Conservation (phyloP, 1,284 basidiomycete species). For the Trichosporon asahii region DNA sequence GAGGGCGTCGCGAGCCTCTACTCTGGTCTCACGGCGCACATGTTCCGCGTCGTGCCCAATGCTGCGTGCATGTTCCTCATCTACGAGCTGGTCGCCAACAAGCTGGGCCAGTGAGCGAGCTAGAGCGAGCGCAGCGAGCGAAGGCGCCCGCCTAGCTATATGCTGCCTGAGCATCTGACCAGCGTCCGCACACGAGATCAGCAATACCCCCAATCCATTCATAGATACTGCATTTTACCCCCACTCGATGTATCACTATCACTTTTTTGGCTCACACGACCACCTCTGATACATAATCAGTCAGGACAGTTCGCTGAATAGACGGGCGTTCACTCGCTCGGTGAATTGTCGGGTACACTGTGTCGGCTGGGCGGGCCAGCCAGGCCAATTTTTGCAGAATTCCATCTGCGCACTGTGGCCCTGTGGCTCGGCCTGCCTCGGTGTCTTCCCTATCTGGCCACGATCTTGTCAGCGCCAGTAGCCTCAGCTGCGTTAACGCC, state of each 20-base stretch:
- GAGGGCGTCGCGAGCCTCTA: constrained; percentile 75
- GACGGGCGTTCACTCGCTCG: constrained; percentile 1
- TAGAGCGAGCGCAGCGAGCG: too few relatives aligned
- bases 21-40: constrained; percentile 87
- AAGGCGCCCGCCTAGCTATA: too few relatives aligned
- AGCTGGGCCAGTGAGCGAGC: constrained; percentile 29
- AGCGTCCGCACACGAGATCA: too few relatives aligned
- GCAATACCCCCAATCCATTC: neutral
- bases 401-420: too few relatives aligned
- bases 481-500: too few relatives aligned
- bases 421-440: neutral
- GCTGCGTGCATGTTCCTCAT: constrained; percentile 84
- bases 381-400: neutral
- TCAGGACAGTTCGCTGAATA: too few relatives aligned
- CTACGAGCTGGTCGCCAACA: constrained; percentile 51
- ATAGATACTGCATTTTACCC: constrained; percentile 18
- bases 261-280: neutral
- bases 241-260: constrained; percentile 25
- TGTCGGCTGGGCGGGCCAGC: neutral
- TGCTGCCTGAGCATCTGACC: too few relatives aligned
- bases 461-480: neutral
- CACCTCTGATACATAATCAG: too few relatives aligned
- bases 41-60: constrained; percentile 95
- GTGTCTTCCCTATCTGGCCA: neutral
- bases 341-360: neutral